These are phyloP conservation scores for Spiromastix sp. DNA, from an alignment of 2,329 filamentous ascomycete genomes.

Conservation along the genomic window DNA sequence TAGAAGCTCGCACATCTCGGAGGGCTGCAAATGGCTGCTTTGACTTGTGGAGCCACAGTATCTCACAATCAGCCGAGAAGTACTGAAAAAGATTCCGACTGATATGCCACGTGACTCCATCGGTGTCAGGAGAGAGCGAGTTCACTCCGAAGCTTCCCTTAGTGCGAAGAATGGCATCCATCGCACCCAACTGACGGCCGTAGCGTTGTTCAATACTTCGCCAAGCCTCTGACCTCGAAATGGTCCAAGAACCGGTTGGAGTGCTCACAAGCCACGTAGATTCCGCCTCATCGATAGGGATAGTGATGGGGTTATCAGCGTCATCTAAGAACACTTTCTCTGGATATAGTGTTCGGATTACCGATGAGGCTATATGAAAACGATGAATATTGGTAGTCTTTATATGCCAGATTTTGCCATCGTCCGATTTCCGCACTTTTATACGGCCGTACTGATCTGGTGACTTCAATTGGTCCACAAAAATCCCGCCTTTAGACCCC, in stretches of 20 bases:
- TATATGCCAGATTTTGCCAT: conserved; percentile 24
- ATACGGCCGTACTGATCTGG: conserved; percentile 44
- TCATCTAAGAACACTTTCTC: conserved; percentile 14
- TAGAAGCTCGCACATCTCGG: not conserved
- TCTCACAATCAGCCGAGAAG: conserved; percentile 42
- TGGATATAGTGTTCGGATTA: conserved; percentile 7
- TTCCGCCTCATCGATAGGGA: conserved; percentile 6
- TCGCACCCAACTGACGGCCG: conserved; percentile 41
- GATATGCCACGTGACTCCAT: conserved; percentile 40
- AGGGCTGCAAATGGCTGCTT: conserved; percentile 3
- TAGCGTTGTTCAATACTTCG: conserved; percentile 23
- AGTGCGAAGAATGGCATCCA: conserved; percentile 45
- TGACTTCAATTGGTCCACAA: conserved; percentile 38
- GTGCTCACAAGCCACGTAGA: conserved; percentile 18
- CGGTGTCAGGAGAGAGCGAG: conserved; percentile 15
- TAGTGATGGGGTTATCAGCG: conserved; percentile 9
- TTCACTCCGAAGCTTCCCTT: conserved; percentile 30
- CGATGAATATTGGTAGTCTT: conserved; percentile 35
- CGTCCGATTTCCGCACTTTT: conserved; percentile 24
- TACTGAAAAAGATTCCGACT: conserved; percentile 50
- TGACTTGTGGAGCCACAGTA: conserved; percentile 21
- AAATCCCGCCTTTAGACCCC: conserved; percentile 41
- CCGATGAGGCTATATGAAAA: conserved; percentile 21
- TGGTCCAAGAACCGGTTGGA: conserved; percentile 13
- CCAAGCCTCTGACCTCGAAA: conserved; percentile 16